A percentile compares a stretch with the other conserved stretches of the same genome.
phyloP scores from a whole-genome alignment of 768 basidiomycete genomes.

The Leccinum subtestaceum region DNA sequence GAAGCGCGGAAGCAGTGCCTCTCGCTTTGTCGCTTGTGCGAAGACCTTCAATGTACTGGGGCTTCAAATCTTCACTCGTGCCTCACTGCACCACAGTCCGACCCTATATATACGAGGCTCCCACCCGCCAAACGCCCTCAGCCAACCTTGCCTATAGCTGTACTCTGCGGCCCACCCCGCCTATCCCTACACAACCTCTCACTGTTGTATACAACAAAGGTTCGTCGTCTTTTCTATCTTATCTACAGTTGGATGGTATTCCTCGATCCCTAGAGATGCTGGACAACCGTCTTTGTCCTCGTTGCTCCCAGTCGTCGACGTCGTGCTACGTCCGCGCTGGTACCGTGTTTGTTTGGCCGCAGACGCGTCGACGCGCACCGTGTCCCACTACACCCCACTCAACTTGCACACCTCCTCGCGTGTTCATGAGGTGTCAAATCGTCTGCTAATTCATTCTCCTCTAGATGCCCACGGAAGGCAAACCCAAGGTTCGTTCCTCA shows the following conservation, averaged over 20 bases:
- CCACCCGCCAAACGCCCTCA: conserved; percentile 37
- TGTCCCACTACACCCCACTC: conserved; percentile 27
- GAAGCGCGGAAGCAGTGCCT: too few species aligned
- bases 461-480: conserved; percentile 80
- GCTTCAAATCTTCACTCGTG: too few species aligned
- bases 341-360: conserved; percentile 36
- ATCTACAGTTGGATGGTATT: conserved; percentile 21
- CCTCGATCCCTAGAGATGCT: conserved; percentile 22
- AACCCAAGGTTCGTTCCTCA: conserved; percentile 57
- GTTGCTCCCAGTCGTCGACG: conserved; percentile 25
- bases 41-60: conserved; percentile 2
- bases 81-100: conserved; percentile 25
- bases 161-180: conserved; percentile 33
- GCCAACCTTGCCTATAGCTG: conserved; percentile 38
- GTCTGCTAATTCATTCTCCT: conserved; percentile 33
- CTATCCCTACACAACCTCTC: conserved; percentile 25
- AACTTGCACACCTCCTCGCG: conserved; percentile 31
- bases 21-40: conserved; percentile 29
- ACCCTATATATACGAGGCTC: conserved; percentile 35
- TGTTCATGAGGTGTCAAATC: conserved; percentile 39
- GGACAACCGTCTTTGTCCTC: conserved; percentile 5
- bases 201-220: conserved; percentile 32
- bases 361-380: conserved; percentile 37
- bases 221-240: conserved; percentile 21
- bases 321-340: conserved; percentile 18